Base-by-base conservation (phyloP, 2,329 filamentous ascomycete genomes). In the Penicillium brevicompactum region DNA sequence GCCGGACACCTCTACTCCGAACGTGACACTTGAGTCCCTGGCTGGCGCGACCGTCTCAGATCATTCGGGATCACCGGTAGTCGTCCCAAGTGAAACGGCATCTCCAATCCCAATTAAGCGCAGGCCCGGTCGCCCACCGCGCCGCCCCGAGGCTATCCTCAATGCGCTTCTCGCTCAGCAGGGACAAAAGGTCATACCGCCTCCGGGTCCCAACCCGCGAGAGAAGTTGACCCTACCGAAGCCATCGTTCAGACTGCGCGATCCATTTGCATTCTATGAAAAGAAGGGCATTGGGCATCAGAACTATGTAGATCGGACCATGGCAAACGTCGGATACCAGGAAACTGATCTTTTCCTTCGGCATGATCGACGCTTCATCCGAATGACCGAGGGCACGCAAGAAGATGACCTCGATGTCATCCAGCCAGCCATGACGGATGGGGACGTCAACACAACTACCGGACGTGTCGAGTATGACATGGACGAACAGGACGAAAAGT, bases 401-500 rank as follows among this genome's bases (percentile, higher is more conserved):
- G 83, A 87, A 63, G 86, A 88, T 64, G 86, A 88, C 61, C 74
- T 87, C 18, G 84, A 86, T 57, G 72, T 85, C 47, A 80, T 76
- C 49, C 76, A 80, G 22, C 75, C 78, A 18, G 68, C 82, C 16
- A 84, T 82, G 58, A 78, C 78, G 16, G 88, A 90, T 46, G 83
- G 82, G 8, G 87, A 90, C 44, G 70, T 76, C 5, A 79, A 82
- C 50, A 73, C 77, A 30, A 76, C 78, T 4, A 83, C 95, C 38
- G 91, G 91, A 11, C 87, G 91, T 53, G 94, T 99, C 18, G 94
- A 99, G 71, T 99, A 99, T 72, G 94, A 99, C 73, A 99, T 99
- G 94, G 94, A 99, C 69, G 94, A 99, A 75, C 94, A 99, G 70
- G 94, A 99, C 72, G 92, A 96, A 63, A 91, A 92, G 77, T 99